Evolutionary conservation across 2,329 filamentous ascomycete genomes (phyloP), one percentile per base, ranked within the genome.

Genomic region (Pyrenophora seminiperda): DNA sequence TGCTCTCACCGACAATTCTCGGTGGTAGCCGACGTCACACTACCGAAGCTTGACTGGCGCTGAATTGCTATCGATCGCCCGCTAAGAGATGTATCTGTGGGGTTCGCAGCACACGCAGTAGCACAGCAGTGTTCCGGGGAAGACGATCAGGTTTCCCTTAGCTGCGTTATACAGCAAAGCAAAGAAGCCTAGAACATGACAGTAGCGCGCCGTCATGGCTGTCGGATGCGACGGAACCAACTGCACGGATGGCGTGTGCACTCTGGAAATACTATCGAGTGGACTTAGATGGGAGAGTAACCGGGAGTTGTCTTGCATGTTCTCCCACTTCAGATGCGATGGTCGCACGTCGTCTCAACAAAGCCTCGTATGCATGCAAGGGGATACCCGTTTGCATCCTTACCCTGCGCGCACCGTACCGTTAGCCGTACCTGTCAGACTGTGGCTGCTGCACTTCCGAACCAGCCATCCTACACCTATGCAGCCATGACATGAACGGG

Each of bases 141-240:
- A 27, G 24, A 27, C 29, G 29, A 45, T 38, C 24, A 44, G 19
- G 40, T 24, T 34, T 38, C 19, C 9, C 20, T 33, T 33, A 39
- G 47, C 41, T n/a, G 37, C 14, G 20, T 15, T 22, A 44, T 14
- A 30, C 33, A 38, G 40, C 40, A 24, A 37, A 24, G 29, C 29
- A 27, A 27, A 27, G 17, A 43, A 24, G 22, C 14, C 38, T 49
- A 29, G 47, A 49, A 37, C 32, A 17, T 19, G 22, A 49, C 41
- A 38, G 29, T 34, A 32, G 34, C 34, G 31, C 22, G 22, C 18
- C 41, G 22, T 20, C 41, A 30, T 33, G 22, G 24, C 30, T 10
- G 33, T 32, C 9, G 41, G 20, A 40, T 30, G 17, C 22, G 44
- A 19, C 29, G 13, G 37, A 34, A 14, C 31, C 32, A 39, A 38